Conservation (phyloP, 345 rosid species). For the Linum tenue region DNA sequence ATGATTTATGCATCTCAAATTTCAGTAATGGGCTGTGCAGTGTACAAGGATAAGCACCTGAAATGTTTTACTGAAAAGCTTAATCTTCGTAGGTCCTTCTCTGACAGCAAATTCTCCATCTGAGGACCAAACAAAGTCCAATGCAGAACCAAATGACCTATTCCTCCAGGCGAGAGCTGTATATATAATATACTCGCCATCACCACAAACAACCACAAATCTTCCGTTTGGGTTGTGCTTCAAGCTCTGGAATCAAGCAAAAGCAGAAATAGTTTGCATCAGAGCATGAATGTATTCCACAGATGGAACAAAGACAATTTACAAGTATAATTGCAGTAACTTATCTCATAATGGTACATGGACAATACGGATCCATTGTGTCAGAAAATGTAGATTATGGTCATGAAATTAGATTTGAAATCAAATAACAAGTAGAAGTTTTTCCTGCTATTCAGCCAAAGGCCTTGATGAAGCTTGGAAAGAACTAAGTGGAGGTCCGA, state of each 20-base stretch:
- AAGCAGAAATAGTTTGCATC: background rate
- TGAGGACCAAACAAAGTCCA: constrained; percentile 94
- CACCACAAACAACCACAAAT: constrained; percentile 98
- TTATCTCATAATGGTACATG: no score
- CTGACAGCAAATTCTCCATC: constrained; percentile 98
- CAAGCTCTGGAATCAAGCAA: constrained; percentile 50
- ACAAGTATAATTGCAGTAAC: background rate
- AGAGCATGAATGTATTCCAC: background rate
- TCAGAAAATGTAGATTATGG: no score
- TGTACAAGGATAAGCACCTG: constrained; percentile 46
- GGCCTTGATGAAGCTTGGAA: no score
- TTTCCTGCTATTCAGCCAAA: no score
- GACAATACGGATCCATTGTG: background rate
- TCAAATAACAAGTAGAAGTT: no score
- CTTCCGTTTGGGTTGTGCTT: constrained; percentile 98
- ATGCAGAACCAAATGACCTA: constrained; percentile 95
- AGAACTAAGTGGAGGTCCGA: background rate
- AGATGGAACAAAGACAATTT: background rate
- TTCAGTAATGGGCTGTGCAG: background rate
- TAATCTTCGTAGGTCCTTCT: constrained; percentile 91
- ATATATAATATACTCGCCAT: constrained; percentile 94
- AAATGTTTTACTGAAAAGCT: constrained; percentile 82
- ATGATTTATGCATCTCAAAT: background rate
- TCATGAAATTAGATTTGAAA: no score
- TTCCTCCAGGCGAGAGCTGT: constrained; percentile 99